phyloP scores from a whole-genome alignment of 768 basidiomycete species.

The Cubamyces lactineus region DNA sequence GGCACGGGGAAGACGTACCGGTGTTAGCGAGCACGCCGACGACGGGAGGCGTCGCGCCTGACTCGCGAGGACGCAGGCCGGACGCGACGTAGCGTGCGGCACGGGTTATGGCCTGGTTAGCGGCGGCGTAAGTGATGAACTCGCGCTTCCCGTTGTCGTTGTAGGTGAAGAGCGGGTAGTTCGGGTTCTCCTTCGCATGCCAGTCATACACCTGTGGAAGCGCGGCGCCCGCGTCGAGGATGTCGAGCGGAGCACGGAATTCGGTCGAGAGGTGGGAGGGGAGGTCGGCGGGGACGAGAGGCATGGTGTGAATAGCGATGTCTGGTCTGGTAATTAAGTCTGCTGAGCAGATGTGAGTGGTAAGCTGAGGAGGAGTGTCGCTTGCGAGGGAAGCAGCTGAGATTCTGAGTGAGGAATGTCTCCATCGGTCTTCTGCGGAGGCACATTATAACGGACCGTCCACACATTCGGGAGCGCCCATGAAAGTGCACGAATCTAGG shows the following conservation, averaged over 20 bases:
- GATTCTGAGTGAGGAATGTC: too few relatives aligned
- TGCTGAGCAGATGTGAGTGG: too few relatives aligned
- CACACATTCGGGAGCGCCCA: too few relatives aligned
- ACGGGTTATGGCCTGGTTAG: slow-evolving; percentile 32
- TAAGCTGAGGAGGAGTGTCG: too few relatives aligned
- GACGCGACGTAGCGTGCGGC: slow-evolving; percentile 26
- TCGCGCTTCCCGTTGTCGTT: slow-evolving; percentile 16
- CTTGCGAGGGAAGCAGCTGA: too few relatives aligned
- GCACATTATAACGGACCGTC: too few relatives aligned
- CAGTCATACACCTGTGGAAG: slow-evolving; percentile 41
- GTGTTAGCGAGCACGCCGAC: slow-evolving; percentile 31
- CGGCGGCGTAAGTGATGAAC: slow-evolving; percentile 31
- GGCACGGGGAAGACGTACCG: background rate
- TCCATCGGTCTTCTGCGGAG: too few relatives aligned
- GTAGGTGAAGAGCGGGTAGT: slow-evolving; percentile 38
- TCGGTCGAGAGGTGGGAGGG: slow-evolving; percentile 8
- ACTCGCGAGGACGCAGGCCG: background rate
- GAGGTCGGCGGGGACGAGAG: slow-evolving; percentile 6
- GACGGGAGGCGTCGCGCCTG: slow-evolving; percentile 17
- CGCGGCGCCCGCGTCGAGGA: slow-evolving; percentile 19
- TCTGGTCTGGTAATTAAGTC: slow-evolving; percentile 11
- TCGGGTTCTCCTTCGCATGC: slow-evolving; percentile 34
- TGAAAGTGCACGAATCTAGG: too few relatives aligned
- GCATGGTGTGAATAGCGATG: background rate
- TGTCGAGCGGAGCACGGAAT: slow-evolving; percentile 3